phyloP scores from a whole-genome alignment of 2,329 filamentous ascomycete genomes.

The Hymenoscyphus albidus region DNA sequence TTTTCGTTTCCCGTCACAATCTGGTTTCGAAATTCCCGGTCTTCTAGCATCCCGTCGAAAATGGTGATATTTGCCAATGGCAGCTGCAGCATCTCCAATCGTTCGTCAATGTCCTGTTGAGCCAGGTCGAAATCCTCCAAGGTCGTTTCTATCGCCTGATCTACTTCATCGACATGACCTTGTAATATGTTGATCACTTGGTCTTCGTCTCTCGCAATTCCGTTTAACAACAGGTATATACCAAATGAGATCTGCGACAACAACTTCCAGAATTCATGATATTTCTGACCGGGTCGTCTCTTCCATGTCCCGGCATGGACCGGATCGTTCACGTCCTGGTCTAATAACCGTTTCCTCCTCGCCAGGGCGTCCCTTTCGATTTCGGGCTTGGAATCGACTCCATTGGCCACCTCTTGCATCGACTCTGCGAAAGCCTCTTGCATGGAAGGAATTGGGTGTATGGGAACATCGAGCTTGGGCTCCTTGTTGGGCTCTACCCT shows the following conservation, averaged over 20 bases:
- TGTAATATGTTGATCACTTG: conserved; percentile 89
- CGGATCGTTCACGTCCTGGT: conserved; percentile 63
- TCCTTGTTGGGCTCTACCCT: conserved; percentile 5
- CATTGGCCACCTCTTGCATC: conserved; percentile 64
- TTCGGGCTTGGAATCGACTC: conserved; percentile 49
- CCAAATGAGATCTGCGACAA: conserved; percentile 92
- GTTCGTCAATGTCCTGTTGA: conserved; percentile 71
- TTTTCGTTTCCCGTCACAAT: conserved; percentile 85
- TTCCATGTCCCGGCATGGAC: conserved; percentile 74
- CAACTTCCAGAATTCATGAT: conserved; percentile 86
- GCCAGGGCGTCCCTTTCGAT: conserved; percentile 53
- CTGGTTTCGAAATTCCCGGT: conserved; percentile 74
- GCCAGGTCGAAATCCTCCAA: conserved; percentile 81
- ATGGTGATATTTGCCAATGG: conserved; percentile 78
- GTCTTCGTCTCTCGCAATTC: conserved; percentile 80
- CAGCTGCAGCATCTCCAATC: conserved; percentile 74
- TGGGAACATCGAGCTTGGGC: conserved; percentile 37
- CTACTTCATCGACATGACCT: conserved; percentile 88
- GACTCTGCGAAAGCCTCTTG: conserved; percentile 82
- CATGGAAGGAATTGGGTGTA: conserved; percentile 71
- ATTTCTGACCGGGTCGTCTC: conserved; percentile 67
- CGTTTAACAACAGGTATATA: conserved; percentile 79
- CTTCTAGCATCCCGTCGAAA: conserved; percentile 85
- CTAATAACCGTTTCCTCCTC: conserved; percentile 64
- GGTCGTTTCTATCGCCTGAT: conserved; percentile 82